phyloP scores from a whole-genome alignment of 2,329 filamentous ascomycete species.

The Calonectria multiphialidica region DNA sequence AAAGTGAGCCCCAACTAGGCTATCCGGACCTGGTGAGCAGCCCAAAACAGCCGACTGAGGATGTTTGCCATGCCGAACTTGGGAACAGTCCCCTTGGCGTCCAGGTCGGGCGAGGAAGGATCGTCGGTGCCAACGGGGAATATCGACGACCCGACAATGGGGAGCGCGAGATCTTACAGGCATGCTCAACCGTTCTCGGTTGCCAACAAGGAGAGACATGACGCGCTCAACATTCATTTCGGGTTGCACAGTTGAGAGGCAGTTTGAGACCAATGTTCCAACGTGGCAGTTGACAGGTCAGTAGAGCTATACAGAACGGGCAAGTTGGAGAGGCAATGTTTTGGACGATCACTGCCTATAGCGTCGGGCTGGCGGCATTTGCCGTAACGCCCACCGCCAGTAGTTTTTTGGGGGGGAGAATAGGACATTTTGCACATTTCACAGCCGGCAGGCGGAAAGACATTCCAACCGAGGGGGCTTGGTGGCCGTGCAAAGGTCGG shows the following conservation, averaged over 20 bases:
- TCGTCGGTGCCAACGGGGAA: conserved; percentile 12
- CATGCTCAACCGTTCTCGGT: conserved; percentile 15
- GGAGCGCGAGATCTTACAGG: conserved; percentile 10
- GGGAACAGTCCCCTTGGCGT: not conserved
- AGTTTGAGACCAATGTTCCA: conserved; percentile 21
- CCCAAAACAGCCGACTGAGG: not conserved
- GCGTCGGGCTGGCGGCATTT: not conserved
- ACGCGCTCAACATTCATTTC: not conserved
- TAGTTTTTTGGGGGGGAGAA: not conserved
- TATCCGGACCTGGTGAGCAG: not conserved
- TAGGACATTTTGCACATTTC: not conserved
- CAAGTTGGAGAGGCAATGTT: not conserved
- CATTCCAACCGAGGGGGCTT: conserved; percentile 29
- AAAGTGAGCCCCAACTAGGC: not conserved
- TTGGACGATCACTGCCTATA: conserved; percentile 30
- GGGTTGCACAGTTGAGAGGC: not conserved
- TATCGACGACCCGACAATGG: conserved; percentile 22
- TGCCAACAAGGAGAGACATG: conserved; percentile 10
- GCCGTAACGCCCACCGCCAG: not conserved
- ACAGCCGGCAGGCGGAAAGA: conserved; percentile 22
- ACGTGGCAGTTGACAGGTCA: conserved; percentile 23
- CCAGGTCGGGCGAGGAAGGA: not conserved
- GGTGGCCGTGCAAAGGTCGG: not conserved
- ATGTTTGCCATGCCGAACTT: not conserved
- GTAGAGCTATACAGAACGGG: not conserved